phyloP scores from a whole-genome alignment of 202 grass and related monocot genomes.

The Bolboschoenoplectus hybrid region DNA sequence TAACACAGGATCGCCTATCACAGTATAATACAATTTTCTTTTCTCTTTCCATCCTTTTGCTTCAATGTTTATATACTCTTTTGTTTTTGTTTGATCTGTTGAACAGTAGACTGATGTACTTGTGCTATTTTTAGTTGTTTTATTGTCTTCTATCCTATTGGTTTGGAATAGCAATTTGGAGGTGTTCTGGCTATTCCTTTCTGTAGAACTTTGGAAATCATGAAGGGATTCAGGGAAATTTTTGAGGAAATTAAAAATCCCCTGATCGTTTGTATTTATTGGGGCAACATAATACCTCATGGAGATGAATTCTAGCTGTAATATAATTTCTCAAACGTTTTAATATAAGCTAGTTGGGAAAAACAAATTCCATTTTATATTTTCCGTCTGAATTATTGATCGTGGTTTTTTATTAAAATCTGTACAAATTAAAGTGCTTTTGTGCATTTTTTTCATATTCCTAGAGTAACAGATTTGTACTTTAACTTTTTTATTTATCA shows the following conservation, averaged over 20 bases:
- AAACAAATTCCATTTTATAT: background rate
- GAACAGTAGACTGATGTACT: background rate
- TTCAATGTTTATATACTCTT: background rate
- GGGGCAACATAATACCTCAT: background rate
- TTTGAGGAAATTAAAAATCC: background rate
- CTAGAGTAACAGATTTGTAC: background rate
- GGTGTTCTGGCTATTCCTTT: background rate
- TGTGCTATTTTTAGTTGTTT: background rate
- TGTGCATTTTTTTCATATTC: background rate
- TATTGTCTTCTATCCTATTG: background rate
- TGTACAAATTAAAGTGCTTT: background rate
- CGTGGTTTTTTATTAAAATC: background rate
- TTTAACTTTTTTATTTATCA: background rate
- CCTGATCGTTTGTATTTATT: background rate
- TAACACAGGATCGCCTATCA: conserved; percentile 96
- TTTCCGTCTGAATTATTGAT: background rate
- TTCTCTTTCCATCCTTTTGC: background rate
- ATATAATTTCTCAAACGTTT: background rate
- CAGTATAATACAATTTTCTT: conserved; percentile 45
- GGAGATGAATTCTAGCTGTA: background rate
- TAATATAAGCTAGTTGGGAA: background rate
- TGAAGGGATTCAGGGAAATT: background rate
- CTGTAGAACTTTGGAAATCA: background rate
- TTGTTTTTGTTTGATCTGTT: conserved; percentile 19
- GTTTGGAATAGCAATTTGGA: background rate